Evolutionary conservation across 2,329 filamentous ascomycete genomes (phyloP).

Genomic region (Calcarisporium arbuscula): DNA sequence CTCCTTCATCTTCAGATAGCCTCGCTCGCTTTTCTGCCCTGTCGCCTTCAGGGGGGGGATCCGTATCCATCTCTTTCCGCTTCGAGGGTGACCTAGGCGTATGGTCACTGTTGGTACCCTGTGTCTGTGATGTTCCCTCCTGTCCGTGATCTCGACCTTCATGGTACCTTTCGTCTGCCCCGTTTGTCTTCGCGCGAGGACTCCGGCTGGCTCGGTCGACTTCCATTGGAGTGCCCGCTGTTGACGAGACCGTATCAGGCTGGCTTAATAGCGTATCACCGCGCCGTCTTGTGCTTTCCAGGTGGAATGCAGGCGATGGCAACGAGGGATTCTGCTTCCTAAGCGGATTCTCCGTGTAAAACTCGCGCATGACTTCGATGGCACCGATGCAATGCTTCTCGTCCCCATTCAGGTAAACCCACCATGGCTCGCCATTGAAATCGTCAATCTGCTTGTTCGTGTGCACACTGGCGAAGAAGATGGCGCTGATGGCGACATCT

Average conservation of each 20-base stretch:
- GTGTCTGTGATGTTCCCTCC: conserved; percentile 22
- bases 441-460: conserved; percentile 72
- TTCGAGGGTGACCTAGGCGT: conserved; percentile 32
- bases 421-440: conserved; percentile 74
- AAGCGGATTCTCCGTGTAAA: conserved; percentile 59
- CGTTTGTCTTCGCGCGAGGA: conserved; percentile 34
- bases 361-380: conserved; percentile 68
- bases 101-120: conserved; percentile 23
- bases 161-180: conserved; percentile 27
- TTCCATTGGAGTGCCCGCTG: conserved; percentile 41
- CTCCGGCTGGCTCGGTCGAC: conserved; percentile 44
- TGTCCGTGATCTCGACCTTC: conserved; percentile 20
- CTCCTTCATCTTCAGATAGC: conserved; percentile 43
- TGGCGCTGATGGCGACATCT: conserved; percentile 75
- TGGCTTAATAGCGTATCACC: conserved; percentile 36
- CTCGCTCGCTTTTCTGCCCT: conserved; percentile 37
- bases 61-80: conserved; percentile 33
- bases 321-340: conserved; percentile 48
- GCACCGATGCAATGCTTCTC: conserved; percentile 65
- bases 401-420: conserved; percentile 69
- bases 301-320: conserved; percentile 48
- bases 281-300: conserved; percentile 49
- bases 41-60: conserved; percentile 23
- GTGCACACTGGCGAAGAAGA: conserved; percentile 80
- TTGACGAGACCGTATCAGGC: conserved; percentile 39